Evolutionary conservation across 768 basidiomycete species (phyloP).

Genomic region (Tubosaeta sp.): DNA sequence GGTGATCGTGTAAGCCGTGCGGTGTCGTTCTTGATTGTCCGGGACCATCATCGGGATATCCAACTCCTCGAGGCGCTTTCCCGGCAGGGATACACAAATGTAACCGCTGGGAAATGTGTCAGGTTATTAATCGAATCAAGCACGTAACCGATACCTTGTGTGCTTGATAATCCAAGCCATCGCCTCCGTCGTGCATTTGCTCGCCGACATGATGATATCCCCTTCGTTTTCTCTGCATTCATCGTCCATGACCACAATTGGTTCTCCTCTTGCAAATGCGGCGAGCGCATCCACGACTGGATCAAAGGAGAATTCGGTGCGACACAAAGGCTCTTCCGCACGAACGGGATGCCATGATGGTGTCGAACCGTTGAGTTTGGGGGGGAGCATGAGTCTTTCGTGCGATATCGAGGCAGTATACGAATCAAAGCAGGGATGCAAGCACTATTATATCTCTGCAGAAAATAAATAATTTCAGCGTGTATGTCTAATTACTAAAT

Average conservation of each 20-base stretch:
- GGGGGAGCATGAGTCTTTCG: background rate
- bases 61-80: slow-evolving; percentile 69
- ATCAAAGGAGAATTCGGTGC: slow-evolving; percentile 64
- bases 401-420: slow-evolving; percentile 7
- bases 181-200: slow-evolving; percentile 83
- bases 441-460: background rate
- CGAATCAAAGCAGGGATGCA: background rate
- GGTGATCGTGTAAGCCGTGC: slow-evolving; percentile 94
- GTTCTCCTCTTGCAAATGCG: slow-evolving; percentile 77
- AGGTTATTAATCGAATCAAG: background rate
- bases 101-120: slow-evolving; percentile 63
- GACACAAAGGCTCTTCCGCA: slow-evolving; percentile 13
- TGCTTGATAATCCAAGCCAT: slow-evolving; percentile 99
- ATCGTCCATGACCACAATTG: slow-evolving; percentile 97
- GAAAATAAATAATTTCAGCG: background rate
- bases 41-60: slow-evolving; percentile 94
- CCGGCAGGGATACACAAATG: slow-evolving; percentile 84
- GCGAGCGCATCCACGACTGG: slow-evolving; percentile 72
- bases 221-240: slow-evolving; percentile 96
- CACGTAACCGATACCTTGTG: slow-evolving; percentile 62
- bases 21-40: slow-evolving; percentile 82
- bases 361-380: slow-evolving; percentile 12
- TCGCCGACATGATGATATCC: slow-evolving; percentile 87
- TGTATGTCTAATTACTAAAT: background rate
- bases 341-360: slow-evolving; percentile 22